Percentiles rank a stretch among this genome's conserved stretches.
Conservation (phyloP, 805 yeast genomes). For the Kodamaea kaohsiungensis region DNA sequence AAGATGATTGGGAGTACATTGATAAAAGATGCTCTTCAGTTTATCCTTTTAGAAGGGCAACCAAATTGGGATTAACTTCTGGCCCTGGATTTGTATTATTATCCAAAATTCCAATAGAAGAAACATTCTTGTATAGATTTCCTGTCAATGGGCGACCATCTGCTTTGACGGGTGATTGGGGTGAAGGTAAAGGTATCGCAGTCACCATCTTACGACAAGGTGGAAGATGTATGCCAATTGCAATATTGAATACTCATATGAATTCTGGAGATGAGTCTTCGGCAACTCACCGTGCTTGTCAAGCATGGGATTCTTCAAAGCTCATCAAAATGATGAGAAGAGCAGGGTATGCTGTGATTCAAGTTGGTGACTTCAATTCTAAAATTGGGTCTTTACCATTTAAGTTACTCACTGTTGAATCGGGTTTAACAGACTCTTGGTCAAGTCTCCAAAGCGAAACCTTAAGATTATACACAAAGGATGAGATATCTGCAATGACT, state of each 20-base stretch:
- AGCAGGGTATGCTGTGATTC: constrained; percentile 82
- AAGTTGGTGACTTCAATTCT: constrained; percentile 93
- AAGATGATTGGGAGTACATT: constrained; percentile 76
- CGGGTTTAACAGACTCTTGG: constrained; percentile 83
- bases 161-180: constrained; percentile 97
- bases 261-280: constrained; percentile 98
- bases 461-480: constrained; percentile 21
- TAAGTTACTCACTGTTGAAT: constrained; percentile 66
- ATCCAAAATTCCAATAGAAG: constrained; percentile 79
- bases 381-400: constrained; percentile 85
- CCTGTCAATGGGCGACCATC: constrained; percentile 94
- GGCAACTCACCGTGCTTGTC: constrained; percentile 85
- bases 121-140: constrained; percentile 77
- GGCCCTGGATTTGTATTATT: constrained; percentile 93
- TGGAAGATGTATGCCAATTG: constrained; percentile 58
- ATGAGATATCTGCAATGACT: constrained; percentile 28
- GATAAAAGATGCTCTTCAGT: constrained; percentile 40
- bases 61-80: constrained; percentile 78
- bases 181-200: constrained; percentile 87
- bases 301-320: constrained; percentile 92
- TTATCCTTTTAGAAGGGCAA: constrained; percentile 69
- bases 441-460: constrained; percentile 55
- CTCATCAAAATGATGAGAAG: constrained; percentile 58
- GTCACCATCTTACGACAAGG: constrained; percentile 59
- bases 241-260: constrained; percentile 88